Evolutionary conservation across 208 protist genomes (phyloP), one percentile per base, ranked within the genome.

Genomic region (Trypanosoma platydactyli): DNA sequence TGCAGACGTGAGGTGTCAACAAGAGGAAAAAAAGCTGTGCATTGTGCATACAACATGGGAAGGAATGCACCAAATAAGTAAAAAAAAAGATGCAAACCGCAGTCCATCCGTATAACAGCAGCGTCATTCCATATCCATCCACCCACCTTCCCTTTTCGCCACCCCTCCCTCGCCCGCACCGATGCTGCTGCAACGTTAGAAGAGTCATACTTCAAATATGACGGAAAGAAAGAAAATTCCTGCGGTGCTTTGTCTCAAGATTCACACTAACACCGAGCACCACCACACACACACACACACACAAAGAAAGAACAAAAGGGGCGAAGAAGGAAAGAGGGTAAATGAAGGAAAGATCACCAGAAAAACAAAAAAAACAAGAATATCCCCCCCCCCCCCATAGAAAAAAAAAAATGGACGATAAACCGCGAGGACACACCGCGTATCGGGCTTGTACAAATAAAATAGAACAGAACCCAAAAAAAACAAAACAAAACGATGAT

Each of bases 331-430:
- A 40, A 13, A 25, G 9, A 42, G n/a, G 44, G 22, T 18, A 42
- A 7, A 55, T 7, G 18, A 54, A 27, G 22, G 2, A 4, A 25
- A 16, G 3, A 53, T 22, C n/a, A 46, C 45, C 42, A 20, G 7
- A 27, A 48, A 40, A 53, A 56, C 66, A 68, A 59, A 63, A 35
- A 18, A 64, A 41, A 54, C 27, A 18, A 40, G 55, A 3, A n/a
- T 22, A 27, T 24, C 11, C 24, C 11, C 50, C 7, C 22, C 11
- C 50, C 11, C 11, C 27, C 6, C 35, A 56, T 20, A 16, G 20
- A 49, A 44, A 68, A 77, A 64, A 59, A 63, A 46, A 48, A 63
- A 55, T 50, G 40, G 22, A 50, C 63, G 41, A 59, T 16, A 44
- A 64, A 13, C n/a, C 18, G 0, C 25, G 29, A 27, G 24, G 24